Evolutionary conservation across 2,329 filamentous ascomycete genomes (phyloP).

Genomic region (Phialophora chinensis): DNA sequence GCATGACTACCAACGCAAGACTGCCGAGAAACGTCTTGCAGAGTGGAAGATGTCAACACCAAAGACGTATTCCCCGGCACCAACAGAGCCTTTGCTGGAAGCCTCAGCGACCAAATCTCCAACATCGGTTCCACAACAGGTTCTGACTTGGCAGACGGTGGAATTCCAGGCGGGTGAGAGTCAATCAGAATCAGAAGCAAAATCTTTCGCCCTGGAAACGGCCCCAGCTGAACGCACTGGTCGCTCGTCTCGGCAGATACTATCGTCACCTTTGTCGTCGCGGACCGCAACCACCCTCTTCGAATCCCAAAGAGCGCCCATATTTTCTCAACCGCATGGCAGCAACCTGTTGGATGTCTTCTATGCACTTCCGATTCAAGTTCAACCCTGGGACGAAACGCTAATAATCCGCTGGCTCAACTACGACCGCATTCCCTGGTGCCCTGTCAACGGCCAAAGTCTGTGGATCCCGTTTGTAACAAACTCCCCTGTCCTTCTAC

Average conservation of each 20-base stretch:
- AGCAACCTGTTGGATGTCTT: constrained; percentile 19
- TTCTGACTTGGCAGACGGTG: constrained; percentile 2
- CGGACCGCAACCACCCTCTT: background rate
- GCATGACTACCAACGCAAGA: constrained; percentile 21
- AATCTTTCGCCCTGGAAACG: background rate
- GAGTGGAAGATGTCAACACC: constrained; percentile 21
- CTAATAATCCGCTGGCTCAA: constrained; percentile 24
- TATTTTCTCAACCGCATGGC: constrained; percentile 11
- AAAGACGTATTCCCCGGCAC: constrained; percentile 3
- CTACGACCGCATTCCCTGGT: constrained; percentile 26
- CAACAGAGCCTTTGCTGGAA: constrained; percentile 5
- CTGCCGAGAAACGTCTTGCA: constrained; percentile 12
- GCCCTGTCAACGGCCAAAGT: constrained; percentile 23
- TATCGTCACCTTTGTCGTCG: background rate
- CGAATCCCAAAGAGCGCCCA: background rate
- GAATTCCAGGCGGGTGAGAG: background rate
- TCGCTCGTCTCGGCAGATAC: constrained; percentile 3
- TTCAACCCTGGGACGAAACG: constrained; percentile 21
- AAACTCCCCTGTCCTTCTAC: constrained; percentile 16
- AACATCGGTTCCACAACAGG: background rate
- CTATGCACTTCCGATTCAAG: constrained; percentile 9
- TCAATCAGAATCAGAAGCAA: constrained; percentile 2
- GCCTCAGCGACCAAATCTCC: no score
- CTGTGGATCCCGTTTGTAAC: constrained; percentile 22
- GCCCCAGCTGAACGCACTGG: background rate